Conservation (phyloP, 257 asterid genomes). For the Nicotiana benthamiana region DNA sequence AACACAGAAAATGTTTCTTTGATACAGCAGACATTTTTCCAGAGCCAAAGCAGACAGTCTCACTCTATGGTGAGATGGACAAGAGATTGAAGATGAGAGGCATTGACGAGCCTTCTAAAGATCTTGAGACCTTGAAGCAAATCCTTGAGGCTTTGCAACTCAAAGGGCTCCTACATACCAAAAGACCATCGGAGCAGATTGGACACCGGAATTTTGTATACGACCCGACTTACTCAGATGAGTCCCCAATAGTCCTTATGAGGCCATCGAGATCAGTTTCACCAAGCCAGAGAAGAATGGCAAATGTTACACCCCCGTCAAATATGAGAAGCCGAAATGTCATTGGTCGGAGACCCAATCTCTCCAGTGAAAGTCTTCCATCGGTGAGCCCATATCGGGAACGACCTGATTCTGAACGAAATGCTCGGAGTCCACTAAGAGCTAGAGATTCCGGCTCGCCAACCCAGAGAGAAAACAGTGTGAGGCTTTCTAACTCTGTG, state of each 20-base stretch:
- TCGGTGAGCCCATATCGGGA: constrained; percentile 49
- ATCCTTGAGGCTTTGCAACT: constrained; percentile 93
- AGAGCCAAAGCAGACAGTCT: constrained; percentile 49
- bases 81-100: constrained; percentile 60
- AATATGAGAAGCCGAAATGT: constrained; percentile 24
- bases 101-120: constrained; percentile 64
- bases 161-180: constrained; percentile 74
- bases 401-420: constrained; percentile 29
- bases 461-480: constrained; percentile 34
- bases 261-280: constrained; percentile 39
- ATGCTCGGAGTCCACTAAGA: constrained; percentile 36
- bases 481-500: constrained; percentile 44
- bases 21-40: constrained; percentile 80
- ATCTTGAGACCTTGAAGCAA: constrained; percentile 81
- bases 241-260: constrained; percentile 55
- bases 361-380: constrained; percentile 39
- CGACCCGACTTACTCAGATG: constrained; percentile 28
- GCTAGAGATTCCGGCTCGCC: constrained; percentile 40
- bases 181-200: constrained; percentile 30
- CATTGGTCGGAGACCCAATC: constrained; percentile 29
- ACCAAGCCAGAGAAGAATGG: constrained; percentile 27
- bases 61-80: constrained; percentile 59
- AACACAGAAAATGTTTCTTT: constrained; percentile 50
- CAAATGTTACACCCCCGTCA: constrained; percentile 28
- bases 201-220: constrained; percentile 43